Evolutionary conservation across 139 green algal genomes (phyloP), one percentile per base, ranked within the genome.

Genomic region (Nannochloris sp.): DNA sequence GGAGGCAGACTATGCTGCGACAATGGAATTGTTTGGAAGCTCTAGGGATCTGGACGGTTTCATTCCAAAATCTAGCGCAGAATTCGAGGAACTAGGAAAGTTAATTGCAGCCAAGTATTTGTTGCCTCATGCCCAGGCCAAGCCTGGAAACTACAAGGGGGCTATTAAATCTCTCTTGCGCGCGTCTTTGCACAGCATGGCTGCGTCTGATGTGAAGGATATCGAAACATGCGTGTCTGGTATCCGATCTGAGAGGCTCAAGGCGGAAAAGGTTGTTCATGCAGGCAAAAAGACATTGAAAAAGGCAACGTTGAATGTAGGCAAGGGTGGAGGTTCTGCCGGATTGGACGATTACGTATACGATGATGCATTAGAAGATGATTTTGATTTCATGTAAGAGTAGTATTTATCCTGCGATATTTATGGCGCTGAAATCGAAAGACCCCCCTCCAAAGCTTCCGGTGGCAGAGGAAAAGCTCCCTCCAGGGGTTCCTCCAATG

Each of bases 321-420:
- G 85, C 14, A 66, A 58, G n/a, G 44, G 63, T 36, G 77, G 77
- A 53, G 74, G 60, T 11, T 65, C 63, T 9, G 86, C 83, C 16
- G 86, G 86, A 11, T 72, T 93, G 49, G 86, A 93, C 48, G 86
- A 93, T 61, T 91, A 89, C 66, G 71, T 83, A 25, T 92, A 84
- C 59, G 82, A 86, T n/a, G 80, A 83, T 16, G 56, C 63, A 4
- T 61, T 76, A 43, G 82, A 80, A 37, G 75, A 80, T 12, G 83
- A 86, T 3, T 72, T 74, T 13, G 82, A 89, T 51, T 89, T 89
- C 64, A 89, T 89, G 82, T 89, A 59, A 76, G 23, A 23, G 3
- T 37, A 17, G 26, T 45, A 61, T 51, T 51, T 20, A 25, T 26
- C 46, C 46, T 26, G 46, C 16, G 6, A 51, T 26, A 51, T 51